Evolutionary conservation across 2,329 filamentous ascomycete species (phyloP), one percentile per base, ranked within the genome.

Genomic region (Tolypocladium endophyticum): DNA sequence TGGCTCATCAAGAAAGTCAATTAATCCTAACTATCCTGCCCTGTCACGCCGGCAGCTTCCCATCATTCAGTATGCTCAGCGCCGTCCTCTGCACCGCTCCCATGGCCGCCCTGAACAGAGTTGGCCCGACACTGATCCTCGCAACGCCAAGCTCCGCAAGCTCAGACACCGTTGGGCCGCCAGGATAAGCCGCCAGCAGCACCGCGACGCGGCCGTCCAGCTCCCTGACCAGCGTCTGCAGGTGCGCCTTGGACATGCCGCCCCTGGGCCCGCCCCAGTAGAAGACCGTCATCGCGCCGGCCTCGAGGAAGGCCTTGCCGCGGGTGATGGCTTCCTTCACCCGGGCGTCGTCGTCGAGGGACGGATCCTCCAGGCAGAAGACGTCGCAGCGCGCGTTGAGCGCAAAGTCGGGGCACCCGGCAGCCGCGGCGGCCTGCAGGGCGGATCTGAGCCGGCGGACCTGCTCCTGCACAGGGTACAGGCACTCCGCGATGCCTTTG

Each of bases 371-470:
- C 12, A 74, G 64, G 2, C 72, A 64, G 11, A 85, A 73, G 6
- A 81, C 73, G 70, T 87, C 84, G 25, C 79, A 82, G 5, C 85
- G 72, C 4, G 84, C 85, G 70, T 81, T 87, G 58, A 85, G 65
- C 23, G 78, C 81, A 63, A 85, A 85, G 59, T 81, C 78, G 0
- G 78, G 76, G 1, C 84, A 77, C 0, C 81, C 82, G 0, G 72
- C 72, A 1, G 76, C 74, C 8, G 62, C 63, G 0, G 82, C 81
- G 0, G 76, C 73, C 0, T 68, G 61, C 12, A 83, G 59, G 0
- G 74, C 79, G 0, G 65, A 61, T 55, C 70, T 69, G 20, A 87
- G 74, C 0, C 83, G 73, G 0, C 68, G 67, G 0, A 76, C 75
- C n/a, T 83, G 81, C 20, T 77, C 77, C 0, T 77, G 75, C 0